Evolutionary conservation across 2,329 filamentous ascomycete species (phyloP), one percentile per base, ranked within the genome.

Genomic region (Penicillium italicum): DNA sequence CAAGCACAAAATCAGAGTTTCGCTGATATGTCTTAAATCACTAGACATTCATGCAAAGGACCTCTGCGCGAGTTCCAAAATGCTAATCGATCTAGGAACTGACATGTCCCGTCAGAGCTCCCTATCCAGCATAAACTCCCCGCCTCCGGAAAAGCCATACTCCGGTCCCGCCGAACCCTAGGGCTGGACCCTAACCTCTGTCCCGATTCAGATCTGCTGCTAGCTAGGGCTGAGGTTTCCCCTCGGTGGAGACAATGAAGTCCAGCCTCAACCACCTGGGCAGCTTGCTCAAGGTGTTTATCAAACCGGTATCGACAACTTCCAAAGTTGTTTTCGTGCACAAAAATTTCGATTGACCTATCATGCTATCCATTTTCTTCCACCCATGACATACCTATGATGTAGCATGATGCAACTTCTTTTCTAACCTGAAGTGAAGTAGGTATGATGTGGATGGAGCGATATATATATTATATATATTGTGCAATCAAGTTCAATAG

Each of bases 301-400:
- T 52, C 45, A 46, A 58, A 50, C 50, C 55, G 40, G 47, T 53
- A 53, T 43, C 45, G 38, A 12, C 50, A 53, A 56, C 18, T 56
- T 56, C 14, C 20, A 24, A 16, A 7, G 4, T 41, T 16, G 53
- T 50, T 56, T 54, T 56, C 24, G 8, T 28, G 24, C 11, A 43
- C 26, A 44, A 37, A 20, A 24, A 14, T 30, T 24, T 38, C 8
- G 3, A 24, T 52, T 46, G 18, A 33, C 24, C 14, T 44, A 37
- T 22, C 30, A 26, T 6, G 1, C 4, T 20, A 16, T 6, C 11
- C 7, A 24, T 14, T 6, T 22, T 51, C 20, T 28, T 42, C 36
- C 34, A 40, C 34, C 22, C 1, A 61, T 71, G 67, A 71, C 67
- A 69, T 69, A 60, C 48, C 46, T 63, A 72, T 73, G 71, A 73